Percentiles rank a stretch among this genome's conserved stretches.
Conservation (phyloP, 225 moss, liverwort and hornwort species). For the Sphagnum contortum region DNA sequence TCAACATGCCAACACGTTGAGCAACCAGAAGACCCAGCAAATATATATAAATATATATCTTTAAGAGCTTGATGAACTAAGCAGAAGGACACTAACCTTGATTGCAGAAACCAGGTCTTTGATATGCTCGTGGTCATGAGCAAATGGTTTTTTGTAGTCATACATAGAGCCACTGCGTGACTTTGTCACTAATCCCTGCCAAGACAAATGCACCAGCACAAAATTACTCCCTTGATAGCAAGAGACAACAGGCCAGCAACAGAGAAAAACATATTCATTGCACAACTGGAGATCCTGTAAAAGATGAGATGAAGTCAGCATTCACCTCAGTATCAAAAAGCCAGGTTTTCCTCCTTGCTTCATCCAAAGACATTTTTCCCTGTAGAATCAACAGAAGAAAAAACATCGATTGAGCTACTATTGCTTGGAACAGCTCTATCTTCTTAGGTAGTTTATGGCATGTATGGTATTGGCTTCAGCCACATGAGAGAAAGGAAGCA, state of each 20-base stretch:
- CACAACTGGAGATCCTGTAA: too few species aligned
- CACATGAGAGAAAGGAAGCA: too few species aligned
- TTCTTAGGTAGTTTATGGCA: too few species aligned
- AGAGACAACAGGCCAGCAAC: not conserved
- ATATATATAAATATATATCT: too few species aligned
- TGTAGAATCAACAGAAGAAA: slow-evolving; percentile 2
- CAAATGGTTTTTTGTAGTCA: slow-evolving; percentile 36
- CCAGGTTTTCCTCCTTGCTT: slow-evolving; percentile 45
- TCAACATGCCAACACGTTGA: slow-evolving; percentile 7
- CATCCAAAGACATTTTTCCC: slow-evolving; percentile 38
- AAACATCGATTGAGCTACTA: too few species aligned
- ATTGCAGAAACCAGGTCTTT: slow-evolving; percentile 22
- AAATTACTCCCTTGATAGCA: not conserved
- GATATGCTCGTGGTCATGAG: slow-evolving; percentile 31
- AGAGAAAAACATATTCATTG: too few species aligned
- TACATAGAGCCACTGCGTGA: slow-evolving; percentile 40
- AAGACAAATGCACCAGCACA: not conserved
- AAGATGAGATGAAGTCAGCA: too few species aligned
- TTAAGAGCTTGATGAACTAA: too few species aligned
- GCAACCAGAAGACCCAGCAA: not conserved
- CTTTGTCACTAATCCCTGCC: slow-evolving; percentile 43
- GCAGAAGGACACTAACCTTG: slow-evolving; percentile 14
- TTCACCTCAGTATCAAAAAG: slow-evolving; percentile 45
- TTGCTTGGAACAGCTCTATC: too few species aligned
- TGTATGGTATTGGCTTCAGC: too few species aligned